Evolutionary conservation across 164 flowering plant species (phyloP).

Genomic region (Protea cynaroides): DNA sequence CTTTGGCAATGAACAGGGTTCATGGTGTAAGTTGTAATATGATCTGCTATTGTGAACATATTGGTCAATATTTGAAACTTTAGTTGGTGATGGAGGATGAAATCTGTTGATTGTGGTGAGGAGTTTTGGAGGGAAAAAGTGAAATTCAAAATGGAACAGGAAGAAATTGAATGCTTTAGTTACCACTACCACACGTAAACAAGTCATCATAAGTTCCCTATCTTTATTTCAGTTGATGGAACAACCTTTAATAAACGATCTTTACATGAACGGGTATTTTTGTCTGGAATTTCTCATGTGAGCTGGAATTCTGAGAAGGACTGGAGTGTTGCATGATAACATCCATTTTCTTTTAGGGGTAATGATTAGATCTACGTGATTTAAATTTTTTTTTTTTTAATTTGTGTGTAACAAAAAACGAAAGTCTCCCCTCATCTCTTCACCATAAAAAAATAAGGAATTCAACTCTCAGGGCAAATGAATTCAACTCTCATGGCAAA

Average conservation of each 20-base stretch:
- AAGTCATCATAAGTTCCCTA: not conserved
- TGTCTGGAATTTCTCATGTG: not conserved
- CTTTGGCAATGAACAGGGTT: not conserved
- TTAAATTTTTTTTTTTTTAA: too few relatives aligned
- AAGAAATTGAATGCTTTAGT: not conserved
- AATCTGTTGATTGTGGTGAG: too few relatives aligned
- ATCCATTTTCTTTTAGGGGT: not conserved
- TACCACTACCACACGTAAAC: not conserved
- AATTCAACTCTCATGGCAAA: too few relatives aligned
- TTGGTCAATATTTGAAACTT: not conserved
- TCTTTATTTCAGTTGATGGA: not conserved
- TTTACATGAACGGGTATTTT: not conserved
- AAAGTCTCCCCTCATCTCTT: not conserved
- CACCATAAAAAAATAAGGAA: too few relatives aligned
- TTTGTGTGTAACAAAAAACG: too few relatives aligned
- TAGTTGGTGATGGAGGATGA: not conserved
- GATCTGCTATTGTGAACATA: not conserved
- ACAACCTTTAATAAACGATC: not conserved
- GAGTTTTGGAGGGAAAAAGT: not conserved
- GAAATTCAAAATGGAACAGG: not conserved
- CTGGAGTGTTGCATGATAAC: not conserved
- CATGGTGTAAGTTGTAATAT: not conserved
- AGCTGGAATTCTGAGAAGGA: not conserved
- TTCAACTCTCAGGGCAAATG: too few relatives aligned
- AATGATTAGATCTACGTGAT: too few relatives aligned